Percentiles rank a stretch among this genome's conserved stretches.
phyloP scores from a whole-genome alignment of 2,329 filamentous ascomycete genomes.

The Colletotrichum incanum region DNA sequence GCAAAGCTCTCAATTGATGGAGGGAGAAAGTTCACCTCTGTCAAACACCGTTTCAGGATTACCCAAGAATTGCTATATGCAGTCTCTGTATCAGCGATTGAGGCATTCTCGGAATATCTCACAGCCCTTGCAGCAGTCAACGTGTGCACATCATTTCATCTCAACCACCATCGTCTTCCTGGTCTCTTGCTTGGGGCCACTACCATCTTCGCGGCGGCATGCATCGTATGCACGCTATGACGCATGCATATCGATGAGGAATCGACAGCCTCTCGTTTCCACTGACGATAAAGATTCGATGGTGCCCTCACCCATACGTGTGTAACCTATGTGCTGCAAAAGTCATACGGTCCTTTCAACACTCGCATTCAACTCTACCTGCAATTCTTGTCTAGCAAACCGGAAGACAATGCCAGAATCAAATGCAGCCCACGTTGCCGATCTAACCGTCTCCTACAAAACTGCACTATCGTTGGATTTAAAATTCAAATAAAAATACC shows the following conservation, averaged over 20 bases:
- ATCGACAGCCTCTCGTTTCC: background rate
- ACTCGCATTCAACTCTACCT: background rate
- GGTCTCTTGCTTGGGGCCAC: conserved; percentile 11
- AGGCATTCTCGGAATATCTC: conserved; percentile 13
- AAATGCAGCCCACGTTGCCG: background rate
- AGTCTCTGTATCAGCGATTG: conserved; percentile 5
- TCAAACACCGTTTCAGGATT: conserved; percentile 37
- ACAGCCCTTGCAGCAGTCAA: background rate
- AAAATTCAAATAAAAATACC: too few relatives aligned
- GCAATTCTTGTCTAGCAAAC: background rate
- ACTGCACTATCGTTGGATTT: background rate
- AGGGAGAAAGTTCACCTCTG: conserved; percentile 26
- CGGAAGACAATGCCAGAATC: conserved; percentile 7
- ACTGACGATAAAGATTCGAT: conserved; percentile 13
- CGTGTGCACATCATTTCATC: background rate
- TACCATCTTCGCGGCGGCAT: conserved; percentile 5
- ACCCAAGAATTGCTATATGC: conserved; percentile 1
- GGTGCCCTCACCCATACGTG: background rate
- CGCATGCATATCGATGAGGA: conserved; percentile 17
- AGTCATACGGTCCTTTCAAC: background rate
- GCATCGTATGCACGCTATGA: background rate
- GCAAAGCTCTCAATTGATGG: conserved; percentile 11
- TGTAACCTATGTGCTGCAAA: background rate
- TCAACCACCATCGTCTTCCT: background rate
- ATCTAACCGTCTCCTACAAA: conserved; percentile 1